A percentile compares a stretch with the other conserved stretches of the same genome.
Evolutionary conservation across 768 basidiomycete genomes (phyloP).

Genomic region (Boletus sp.): DNA sequence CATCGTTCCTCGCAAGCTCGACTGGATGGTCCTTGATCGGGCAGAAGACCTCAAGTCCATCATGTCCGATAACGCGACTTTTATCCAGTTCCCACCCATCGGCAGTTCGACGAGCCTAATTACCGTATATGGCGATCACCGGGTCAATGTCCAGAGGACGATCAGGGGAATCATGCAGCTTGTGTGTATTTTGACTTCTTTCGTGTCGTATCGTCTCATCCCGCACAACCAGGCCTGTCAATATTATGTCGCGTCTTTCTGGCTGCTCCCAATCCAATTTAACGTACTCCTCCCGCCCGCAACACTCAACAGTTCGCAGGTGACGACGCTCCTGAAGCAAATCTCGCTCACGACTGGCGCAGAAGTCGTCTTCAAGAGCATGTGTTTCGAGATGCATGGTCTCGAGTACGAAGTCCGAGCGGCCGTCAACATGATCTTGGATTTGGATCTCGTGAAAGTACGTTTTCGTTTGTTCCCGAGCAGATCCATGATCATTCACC

Average conservation of each 20-base stretch:
- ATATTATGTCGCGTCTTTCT: slow-evolving; percentile 95
- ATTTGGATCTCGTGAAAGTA: slow-evolving; percentile 90
- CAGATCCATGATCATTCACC: not conserved
- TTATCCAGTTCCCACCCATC: slow-evolving; percentile 88
- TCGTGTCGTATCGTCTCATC: slow-evolving; percentile 21
- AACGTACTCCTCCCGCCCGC: slow-evolving; percentile 85
- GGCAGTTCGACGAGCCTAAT: slow-evolving; percentile 92
- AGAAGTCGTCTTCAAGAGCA: slow-evolving; percentile 94
- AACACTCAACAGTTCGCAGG: slow-evolving; percentile 76
- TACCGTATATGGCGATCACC: slow-evolving; percentile 89
- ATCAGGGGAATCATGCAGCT: slow-evolving; percentile 93
- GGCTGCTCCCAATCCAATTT: slow-evolving; percentile 91
- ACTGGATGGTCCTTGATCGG: slow-evolving; percentile 99
- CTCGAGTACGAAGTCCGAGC: slow-evolving; percentile 86
- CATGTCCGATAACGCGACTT: slow-evolving; percentile 97
- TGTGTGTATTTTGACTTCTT: slow-evolving; percentile 47
- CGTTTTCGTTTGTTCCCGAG: slow-evolving; percentile 9
- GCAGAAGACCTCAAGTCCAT: slow-evolving; percentile 86
- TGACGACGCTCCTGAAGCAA: slow-evolving; percentile 80
- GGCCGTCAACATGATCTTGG: slow-evolving; percentile 82
- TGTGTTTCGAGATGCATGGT: slow-evolving; percentile 97
- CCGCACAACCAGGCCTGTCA: slow-evolving; percentile 68
- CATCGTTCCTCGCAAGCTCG: slow-evolving; percentile 92
- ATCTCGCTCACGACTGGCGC: slow-evolving; percentile 85
- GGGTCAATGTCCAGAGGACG: slow-evolving; percentile 91